These are phyloP conservation scores for Heracleum sosnowskyi DNA, from an alignment of 129 eudicot species.

Conservation along the genomic window DNA sequence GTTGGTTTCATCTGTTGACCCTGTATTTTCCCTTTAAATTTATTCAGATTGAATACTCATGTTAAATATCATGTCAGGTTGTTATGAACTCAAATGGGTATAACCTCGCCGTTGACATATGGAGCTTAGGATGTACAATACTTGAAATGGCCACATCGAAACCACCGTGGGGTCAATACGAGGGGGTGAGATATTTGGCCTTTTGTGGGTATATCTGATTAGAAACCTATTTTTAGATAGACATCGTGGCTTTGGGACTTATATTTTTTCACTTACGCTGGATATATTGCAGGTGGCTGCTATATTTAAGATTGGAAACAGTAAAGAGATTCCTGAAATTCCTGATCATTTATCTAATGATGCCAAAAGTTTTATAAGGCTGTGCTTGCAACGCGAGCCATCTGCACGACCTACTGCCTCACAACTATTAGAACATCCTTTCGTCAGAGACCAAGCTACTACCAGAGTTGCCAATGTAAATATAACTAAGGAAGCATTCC, in stretches of 20 bases:
- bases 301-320: constrained; percentile 92
- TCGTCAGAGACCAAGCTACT: constrained; percentile 69
- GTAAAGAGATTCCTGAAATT: constrained; percentile 87
- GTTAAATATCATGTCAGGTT: constrained; percentile 36
- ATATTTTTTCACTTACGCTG: not conserved
- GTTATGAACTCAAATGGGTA: constrained; percentile 87
- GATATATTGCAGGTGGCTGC: constrained; percentile 78
- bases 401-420: constrained; percentile 64
- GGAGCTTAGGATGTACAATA: constrained; percentile 97
- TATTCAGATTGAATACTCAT: not conserved
- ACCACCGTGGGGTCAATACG: constrained; percentile 97
- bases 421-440: constrained; percentile 59
- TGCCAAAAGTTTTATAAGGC: constrained; percentile 63
- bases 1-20: not conserved
- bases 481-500: constrained; percentile 56
- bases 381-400: constrained; percentile 82
- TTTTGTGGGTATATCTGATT: not conserved
- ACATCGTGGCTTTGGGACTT: not conserved
- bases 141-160: constrained; percentile 93
- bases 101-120: constrained; percentile 85
- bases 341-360: constrained; percentile 69
- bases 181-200: constrained; percentile 53
- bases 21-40: not conserved
- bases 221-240: not conserved
- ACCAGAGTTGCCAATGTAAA: constrained; percentile 40